Evolutionary conservation across 495 filamentous ascomycete species (phyloP).

Genomic region (Aspergillus mulundensis): DNA sequence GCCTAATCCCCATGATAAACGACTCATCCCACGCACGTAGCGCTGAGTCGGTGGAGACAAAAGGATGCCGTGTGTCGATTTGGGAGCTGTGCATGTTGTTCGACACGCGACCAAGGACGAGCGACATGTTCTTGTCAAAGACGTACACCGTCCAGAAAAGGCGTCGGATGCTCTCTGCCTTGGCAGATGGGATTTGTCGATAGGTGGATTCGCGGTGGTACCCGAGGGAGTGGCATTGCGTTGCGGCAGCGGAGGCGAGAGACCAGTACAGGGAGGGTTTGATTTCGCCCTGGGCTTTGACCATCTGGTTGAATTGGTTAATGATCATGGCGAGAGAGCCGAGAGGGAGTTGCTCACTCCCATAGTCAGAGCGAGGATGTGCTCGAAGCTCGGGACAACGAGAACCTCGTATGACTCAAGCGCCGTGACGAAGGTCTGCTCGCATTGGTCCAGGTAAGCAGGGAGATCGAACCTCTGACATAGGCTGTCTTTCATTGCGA

Average conservation of each 20-base stretch:
- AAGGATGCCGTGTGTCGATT: no score
- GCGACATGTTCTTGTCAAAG: conserved; percentile 19
- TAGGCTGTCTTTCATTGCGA: conserved; percentile 6
- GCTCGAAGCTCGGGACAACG: conserved; percentile 22
- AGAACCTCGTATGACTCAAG: conserved; percentile 21
- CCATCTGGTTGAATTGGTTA: conserved; percentile 10
- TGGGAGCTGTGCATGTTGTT: no score
- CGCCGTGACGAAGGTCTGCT: conserved; percentile 15
- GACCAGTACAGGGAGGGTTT: conserved; percentile 11
- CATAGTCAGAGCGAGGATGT: conserved; percentile 21
- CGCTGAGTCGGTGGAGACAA: no score
- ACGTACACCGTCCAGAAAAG: conserved; percentile 23
- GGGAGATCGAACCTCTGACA: conserved; percentile 17
- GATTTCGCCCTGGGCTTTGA: conserved; percentile 19
- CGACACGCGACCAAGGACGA: conserved; percentile 19
- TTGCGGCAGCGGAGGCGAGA: conserved; percentile 14
- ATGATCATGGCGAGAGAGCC: no score
- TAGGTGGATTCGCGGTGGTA: conserved; percentile 19
- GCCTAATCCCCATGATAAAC: no score
- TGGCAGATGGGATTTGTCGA: not conserved
- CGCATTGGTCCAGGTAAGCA: conserved; percentile 6
- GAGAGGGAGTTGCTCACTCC: no score
- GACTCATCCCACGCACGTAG: no score
- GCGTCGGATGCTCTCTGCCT: conserved; percentile 10
- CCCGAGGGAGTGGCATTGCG: conserved; percentile 19